Percentiles rank a stretch among this genome's conserved stretches.
Evolutionary conservation across 2,329 filamentous ascomycete species (phyloP).

Genomic region (Ophiostoma fasciatum): DNA sequence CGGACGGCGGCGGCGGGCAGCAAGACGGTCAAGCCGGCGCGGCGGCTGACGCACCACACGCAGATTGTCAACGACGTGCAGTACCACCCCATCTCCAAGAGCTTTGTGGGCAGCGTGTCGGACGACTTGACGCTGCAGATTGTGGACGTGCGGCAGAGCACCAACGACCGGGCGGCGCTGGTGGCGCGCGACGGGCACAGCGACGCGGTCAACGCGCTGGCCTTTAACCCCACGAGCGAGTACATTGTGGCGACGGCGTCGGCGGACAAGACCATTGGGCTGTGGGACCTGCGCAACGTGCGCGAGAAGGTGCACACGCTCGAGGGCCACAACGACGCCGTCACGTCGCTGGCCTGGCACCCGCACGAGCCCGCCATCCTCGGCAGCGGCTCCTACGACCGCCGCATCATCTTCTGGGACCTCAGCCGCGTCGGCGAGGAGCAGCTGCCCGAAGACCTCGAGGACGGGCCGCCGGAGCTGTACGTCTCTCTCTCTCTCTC

Average conservation of each 20-base stretch:
- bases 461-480: conserved; percentile 91
- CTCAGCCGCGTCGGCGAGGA: conserved; percentile 83
- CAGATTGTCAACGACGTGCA: conserved; percentile 95
- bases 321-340: conserved; percentile 75
- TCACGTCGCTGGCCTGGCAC: conserved; percentile 91
- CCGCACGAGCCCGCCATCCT: conserved; percentile 78
- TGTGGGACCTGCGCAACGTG: conserved; percentile 90
- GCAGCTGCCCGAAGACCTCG: conserved; percentile 84
- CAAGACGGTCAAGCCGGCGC: conserved; percentile 53
- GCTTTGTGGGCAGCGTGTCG: conserved; percentile 82
- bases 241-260: conserved; percentile 84
- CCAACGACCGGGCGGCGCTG: conserved; percentile 52
- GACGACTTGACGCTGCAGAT: conserved; percentile 91
- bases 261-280: conserved; percentile 83
- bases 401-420: conserved; percentile 94
- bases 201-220: conserved; percentile 89
- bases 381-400: conserved; percentile 83
- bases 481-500: conserved; percentile 35
- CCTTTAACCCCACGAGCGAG: conserved; percentile 88
- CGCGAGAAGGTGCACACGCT: conserved; percentile 81
- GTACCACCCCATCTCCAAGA: conserved; percentile 74
- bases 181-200: conserved; percentile 61
- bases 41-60: conserved; percentile 74
- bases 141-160: conserved; percentile 62
- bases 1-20: conserved; percentile 48